These are phyloP conservation scores for Knufia fluminis DNA, from an alignment of 2,329 filamentous ascomycete species.

Conservation along the genomic window DNA sequence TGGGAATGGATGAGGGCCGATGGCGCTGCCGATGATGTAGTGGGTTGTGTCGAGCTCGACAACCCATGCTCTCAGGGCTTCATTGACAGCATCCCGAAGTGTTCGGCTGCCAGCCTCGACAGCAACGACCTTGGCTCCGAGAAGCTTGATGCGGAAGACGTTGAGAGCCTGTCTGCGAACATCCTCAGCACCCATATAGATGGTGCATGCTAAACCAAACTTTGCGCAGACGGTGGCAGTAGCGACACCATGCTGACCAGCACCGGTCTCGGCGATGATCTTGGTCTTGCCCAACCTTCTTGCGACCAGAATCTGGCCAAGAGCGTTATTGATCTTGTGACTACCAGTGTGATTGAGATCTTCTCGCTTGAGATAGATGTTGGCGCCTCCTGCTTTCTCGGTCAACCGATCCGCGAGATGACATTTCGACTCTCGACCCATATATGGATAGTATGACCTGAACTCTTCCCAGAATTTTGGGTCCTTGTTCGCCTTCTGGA, in stretches of 20 bases:
- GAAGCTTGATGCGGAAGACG: constrained; percentile 95
- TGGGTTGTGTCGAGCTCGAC: constrained; percentile 86
- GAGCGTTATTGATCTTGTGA: constrained; percentile 98
- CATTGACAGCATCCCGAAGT: constrained; percentile 83
- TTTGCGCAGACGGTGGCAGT: constrained; percentile 96
- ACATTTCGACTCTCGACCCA: constrained; percentile 86
- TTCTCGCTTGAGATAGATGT: constrained; percentile 96
- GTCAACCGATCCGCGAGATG: constrained; percentile 84
- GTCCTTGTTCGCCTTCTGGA: constrained; percentile 78
- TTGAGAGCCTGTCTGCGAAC: constrained; percentile 93
- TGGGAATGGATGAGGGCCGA: constrained; percentile 95
- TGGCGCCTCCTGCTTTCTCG: constrained; percentile 79
- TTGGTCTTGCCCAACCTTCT: constrained; percentile 82
- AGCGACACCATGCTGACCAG: constrained; percentile 94
- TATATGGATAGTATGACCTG: constrained; percentile 90
- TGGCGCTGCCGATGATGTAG: constrained; percentile 96
- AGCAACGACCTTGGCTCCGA: constrained; percentile 84
- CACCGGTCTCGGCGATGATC: constrained; percentile 96
- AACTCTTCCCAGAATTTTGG: constrained; percentile 96
- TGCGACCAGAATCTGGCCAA: constrained; percentile 85
- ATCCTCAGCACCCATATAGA: constrained; percentile 98
- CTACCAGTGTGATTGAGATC: constrained; percentile 96
- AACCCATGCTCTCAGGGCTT: constrained; percentile 90
- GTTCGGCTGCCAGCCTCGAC: constrained; percentile 84
- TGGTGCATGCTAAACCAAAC: constrained; percentile 94